Evolutionary conservation across 1,284 basidiomycete species (phyloP), one percentile per base, ranked within the genome.

Genomic region (Trichosporon faecale): DNA sequence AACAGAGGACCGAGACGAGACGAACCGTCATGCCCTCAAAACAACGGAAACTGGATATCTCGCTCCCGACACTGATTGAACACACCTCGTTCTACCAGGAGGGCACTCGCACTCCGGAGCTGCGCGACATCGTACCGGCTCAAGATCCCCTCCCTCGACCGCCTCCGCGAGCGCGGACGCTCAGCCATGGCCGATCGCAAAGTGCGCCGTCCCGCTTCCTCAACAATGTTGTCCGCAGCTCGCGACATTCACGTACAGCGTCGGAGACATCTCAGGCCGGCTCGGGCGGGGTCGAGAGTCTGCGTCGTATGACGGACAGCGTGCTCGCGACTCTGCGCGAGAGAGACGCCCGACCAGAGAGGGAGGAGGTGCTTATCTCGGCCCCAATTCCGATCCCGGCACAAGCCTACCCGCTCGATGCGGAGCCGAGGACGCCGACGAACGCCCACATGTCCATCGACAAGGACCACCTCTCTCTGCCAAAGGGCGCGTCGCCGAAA

Each of bases 51-150:
- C 29, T 61, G 3, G 57, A 61, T 29, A 61, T 61, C 31, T 29
- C 27, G 31, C 57, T 61, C 27, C 57, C 57, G 57, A 61, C 57
- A 18, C 57, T 61, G 3, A 61, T 61, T 18, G 57, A 61, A 16
- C 57, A 61, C 57, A 61, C 57, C 57, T 61, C 57, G 27, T 61
- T 61, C 57, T 14, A 61, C 21, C 57, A 61, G 7, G 57, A 31
- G 57, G 57, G 57, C 16, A 61, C 29, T 16, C 57, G 18, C 18
- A n/a, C 29, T 16, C 29, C 57, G 1, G 57, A 31, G 27, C 31
- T 61, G 16, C 27, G 29, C 18, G 57, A 61, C 27, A 61, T 61
- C 29, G 57, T 61, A 2, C 57, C 57, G 12, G 27, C 27, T 2
- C 29, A 11, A 3, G 49, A 52, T 9, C 49, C 49, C 1, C 9